Conservation (phyloP, 768 basidiomycete genomes). For the Pluteus cervinus region DNA sequence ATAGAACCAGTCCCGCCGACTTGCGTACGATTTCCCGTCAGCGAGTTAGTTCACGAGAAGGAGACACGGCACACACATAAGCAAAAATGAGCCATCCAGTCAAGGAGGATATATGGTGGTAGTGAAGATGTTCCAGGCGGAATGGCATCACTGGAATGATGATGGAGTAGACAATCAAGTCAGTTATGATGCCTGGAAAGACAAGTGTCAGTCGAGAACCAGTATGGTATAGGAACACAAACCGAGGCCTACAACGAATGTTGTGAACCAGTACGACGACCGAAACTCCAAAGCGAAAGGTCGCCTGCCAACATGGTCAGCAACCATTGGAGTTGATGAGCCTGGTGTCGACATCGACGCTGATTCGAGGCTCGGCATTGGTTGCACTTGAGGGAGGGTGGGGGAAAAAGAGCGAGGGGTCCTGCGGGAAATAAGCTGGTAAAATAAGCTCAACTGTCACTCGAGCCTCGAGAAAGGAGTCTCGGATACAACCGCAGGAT, state of each 20-base stretch:
- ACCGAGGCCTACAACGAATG: conserved; percentile 48
- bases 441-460: too few species aligned
- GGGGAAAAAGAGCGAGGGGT: too few species aligned
- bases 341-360: background rate
- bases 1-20: conserved; percentile 52
- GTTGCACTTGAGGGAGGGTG: too few species aligned
- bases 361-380: too few species aligned
- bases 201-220: background rate
- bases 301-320: background rate
- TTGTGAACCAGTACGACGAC: conserved; percentile 51
- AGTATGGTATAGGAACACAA: conserved; percentile 9
- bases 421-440: too few species aligned
- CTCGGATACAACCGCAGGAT: too few species aligned
- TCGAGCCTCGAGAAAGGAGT: too few species aligned
- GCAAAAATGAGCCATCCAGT: conserved; percentile 59
- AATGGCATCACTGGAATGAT: conserved; percentile 63
- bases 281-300: conserved; percentile 52
- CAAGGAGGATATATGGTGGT: conserved; percentile 38
- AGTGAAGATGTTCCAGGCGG: conserved; percentile 45
- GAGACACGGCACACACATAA: conserved; percentile 35
- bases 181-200: conserved; percentile 35
- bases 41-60: background rate
- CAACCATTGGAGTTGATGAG: background rate
- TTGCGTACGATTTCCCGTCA: conserved; percentile 16
- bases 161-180: conserved; percentile 55